Percentiles rank a stretch among this genome's conserved stretches.
phyloP scores from a whole-genome alignment of 371 early-diverging fungal species.

The Rhizopus sp. region DNA sequence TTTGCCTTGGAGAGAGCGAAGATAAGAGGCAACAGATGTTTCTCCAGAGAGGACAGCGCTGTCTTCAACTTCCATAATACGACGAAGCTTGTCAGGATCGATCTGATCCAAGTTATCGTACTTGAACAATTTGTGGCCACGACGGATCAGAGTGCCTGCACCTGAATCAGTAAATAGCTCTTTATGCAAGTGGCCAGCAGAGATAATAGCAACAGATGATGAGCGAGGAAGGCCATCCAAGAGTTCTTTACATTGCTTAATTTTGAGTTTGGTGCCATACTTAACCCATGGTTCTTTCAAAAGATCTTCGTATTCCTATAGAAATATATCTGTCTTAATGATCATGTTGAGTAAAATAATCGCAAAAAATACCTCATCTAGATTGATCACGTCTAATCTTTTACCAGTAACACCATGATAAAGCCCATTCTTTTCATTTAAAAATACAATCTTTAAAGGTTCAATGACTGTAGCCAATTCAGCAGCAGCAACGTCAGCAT shows the following conservation, averaged over 20 bases:
- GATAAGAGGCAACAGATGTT: slow-evolving; percentile 72
- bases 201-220: slow-evolving; percentile 95
- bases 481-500: slow-evolving; percentile 97
- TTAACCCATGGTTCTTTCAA: slow-evolving; percentile 94
- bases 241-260: slow-evolving; percentile 93
- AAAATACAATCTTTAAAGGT: slow-evolving; percentile 94
- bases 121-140: slow-evolving; percentile 87
- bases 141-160: slow-evolving; percentile 94
- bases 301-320: slow-evolving; percentile 73
- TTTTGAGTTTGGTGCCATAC: slow-evolving; percentile 96
- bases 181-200: slow-evolving; percentile 94
- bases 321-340: neutral
- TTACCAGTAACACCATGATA: slow-evolving; percentile 91
- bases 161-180: slow-evolving; percentile 96
- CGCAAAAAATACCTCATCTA: slow-evolving; percentile 79
- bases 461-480: slow-evolving; percentile 94
- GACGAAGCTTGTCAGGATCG: slow-evolving; percentile 85
- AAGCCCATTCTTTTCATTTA: slow-evolving; percentile 95
- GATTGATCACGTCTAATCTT: slow-evolving; percentile 91
- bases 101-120: slow-evolving; percentile 63
- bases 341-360: no score
- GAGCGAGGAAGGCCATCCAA: slow-evolving; percentile 92
- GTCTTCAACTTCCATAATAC: slow-evolving; percentile 78
- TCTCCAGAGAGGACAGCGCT: slow-evolving; percentile 65
- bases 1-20: slow-evolving; percentile 63